These are phyloP conservation scores for Penicillium freii DNA, from an alignment of 2,329 filamentous ascomycete genomes.

Conservation along the genomic window DNA sequence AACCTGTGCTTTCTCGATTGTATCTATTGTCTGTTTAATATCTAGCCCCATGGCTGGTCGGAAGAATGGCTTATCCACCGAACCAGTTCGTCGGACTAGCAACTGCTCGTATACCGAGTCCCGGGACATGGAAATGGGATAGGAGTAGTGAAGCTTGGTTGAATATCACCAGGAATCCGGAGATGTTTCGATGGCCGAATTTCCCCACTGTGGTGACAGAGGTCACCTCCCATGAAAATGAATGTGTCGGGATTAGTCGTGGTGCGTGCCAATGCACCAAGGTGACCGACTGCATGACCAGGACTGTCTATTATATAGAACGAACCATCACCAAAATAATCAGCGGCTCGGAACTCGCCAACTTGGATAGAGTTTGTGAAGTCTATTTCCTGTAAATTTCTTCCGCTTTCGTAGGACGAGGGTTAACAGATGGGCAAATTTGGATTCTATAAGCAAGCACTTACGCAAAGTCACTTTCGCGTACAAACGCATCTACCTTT, in stretches of 20 bases:
- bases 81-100: background rate
- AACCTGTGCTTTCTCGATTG: conserved; percentile 22
- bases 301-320: conserved; percentile 40
- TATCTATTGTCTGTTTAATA: background rate
- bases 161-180: conserved; percentile 13
- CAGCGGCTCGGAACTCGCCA: conserved; percentile 39
- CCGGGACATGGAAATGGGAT: conserved; percentile 28
- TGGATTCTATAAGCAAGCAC: too few relatives aligned
- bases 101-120: conserved; percentile 5
- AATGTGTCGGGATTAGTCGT: conserved; percentile 38
- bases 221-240: conserved; percentile 53
- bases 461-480: conserved; percentile 45
- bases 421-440: too few relatives aligned
- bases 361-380: conserved; percentile 7
- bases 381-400: conserved; percentile 27
- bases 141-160: conserved; percentile 4
- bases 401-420: background rate
- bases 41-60: background rate
- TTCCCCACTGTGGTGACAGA: conserved; percentile 47
- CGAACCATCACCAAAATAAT: conserved; percentile 45
- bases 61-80: background rate
- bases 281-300: conserved; percentile 50
- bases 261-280: conserved; percentile 47
- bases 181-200: conserved; percentile 46
- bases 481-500: conserved; percentile 39